Base-by-base conservation (phyloP, 1,284 basidiomycete genomes). In the Fistulinella cinereoalba region DNA sequence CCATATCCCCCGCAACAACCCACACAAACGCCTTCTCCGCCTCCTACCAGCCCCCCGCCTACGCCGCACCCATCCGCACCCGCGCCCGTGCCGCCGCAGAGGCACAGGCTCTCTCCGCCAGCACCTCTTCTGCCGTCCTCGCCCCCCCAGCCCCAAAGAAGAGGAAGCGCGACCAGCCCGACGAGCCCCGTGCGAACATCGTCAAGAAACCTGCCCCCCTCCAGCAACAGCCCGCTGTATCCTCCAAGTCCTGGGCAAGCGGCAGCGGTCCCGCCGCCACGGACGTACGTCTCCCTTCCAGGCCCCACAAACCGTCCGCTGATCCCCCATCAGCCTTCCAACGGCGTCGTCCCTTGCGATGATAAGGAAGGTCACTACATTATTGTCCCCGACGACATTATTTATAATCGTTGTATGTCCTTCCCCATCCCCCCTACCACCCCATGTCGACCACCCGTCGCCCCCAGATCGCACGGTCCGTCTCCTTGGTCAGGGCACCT, bases 291-390 rank as follows among this genome's bases (percentile, higher is more conserved):
- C 41, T 49, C 52, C 44, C 53, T 42, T 32, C 36, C 46, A 43
- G 53, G 56, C 56, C 10, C 34, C 45, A 38, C 29, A 21, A 39
- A 65, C 58, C 54, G 53, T 58, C 49, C 53, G 31, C 50, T 53
- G 43, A 44, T 57, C 52, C 44, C 37, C 47, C 48, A 39, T 40
- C 66, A 85, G 83, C 71, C 75, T 47, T 75, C 80, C 50, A 83
- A 81, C 63, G 76, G 72, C 16, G 69, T 75, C 49, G 72, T 78
- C 46, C 74, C 87, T 45, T 95, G 91, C 71, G 92, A 96, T 65
- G 92, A 96, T 74, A 88, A 93, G 69, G 92, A 96, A 66, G 92
- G 92, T 21, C 93, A 96, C 70, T 96, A 95, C 67, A 92, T 96
- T 62, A 88, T 96, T 65, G 84, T 86, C 52, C 85, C 87, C 37